Conservation (phyloP, 805 yeast species). For the Tetrapisispora pingtungensis region DNA sequence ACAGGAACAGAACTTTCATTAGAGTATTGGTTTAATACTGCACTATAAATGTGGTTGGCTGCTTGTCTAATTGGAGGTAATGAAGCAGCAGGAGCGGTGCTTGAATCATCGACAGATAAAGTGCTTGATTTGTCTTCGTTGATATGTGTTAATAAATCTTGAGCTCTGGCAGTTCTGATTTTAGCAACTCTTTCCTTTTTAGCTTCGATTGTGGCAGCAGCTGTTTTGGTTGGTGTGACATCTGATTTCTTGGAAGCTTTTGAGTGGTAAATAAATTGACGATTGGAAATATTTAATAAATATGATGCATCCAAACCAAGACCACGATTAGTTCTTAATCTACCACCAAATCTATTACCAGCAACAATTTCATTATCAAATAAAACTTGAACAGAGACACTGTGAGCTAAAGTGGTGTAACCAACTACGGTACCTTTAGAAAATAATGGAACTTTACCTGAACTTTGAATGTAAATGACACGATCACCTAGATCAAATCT, state of each 20-base stretch:
- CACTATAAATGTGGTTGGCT: constrained; percentile 26
- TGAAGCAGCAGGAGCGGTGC: constrained; percentile 15
- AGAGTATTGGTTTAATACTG: constrained; percentile 26
- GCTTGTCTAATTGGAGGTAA: constrained; percentile 14
- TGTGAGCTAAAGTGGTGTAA: constrained; percentile 48
- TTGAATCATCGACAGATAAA: background rate
- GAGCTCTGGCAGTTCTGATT: constrained; percentile 3
- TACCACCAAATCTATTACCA: constrained; percentile 74
- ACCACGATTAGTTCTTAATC: constrained; percentile 71
- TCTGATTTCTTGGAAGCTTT: constrained; percentile 41
- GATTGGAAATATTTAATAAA: constrained; percentile 64
- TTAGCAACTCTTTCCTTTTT: constrained; percentile 4
- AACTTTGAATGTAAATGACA: constrained; percentile 70
- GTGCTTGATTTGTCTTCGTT: constrained; percentile 7
- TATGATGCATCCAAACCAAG: constrained; percentile 71
- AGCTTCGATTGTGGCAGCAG: constrained; percentile 5
- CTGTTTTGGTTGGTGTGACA: constrained; percentile 24
- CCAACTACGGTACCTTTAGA: constrained; percentile 86
- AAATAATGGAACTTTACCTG: constrained; percentile 83
- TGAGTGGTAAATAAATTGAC: constrained; percentile 69
- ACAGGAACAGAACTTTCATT: constrained; percentile 5
- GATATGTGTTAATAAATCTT: constrained; percentile 4
- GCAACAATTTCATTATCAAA: constrained; percentile 78
- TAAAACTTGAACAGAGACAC: constrained; percentile 56
- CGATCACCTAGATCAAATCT: constrained; percentile 81